A percentile compares a stretch with the other conserved stretches of the same genome.
phyloP scores from a whole-genome alignment of 2,329 filamentous ascomycete species.

The Venturia effusa region DNA sequence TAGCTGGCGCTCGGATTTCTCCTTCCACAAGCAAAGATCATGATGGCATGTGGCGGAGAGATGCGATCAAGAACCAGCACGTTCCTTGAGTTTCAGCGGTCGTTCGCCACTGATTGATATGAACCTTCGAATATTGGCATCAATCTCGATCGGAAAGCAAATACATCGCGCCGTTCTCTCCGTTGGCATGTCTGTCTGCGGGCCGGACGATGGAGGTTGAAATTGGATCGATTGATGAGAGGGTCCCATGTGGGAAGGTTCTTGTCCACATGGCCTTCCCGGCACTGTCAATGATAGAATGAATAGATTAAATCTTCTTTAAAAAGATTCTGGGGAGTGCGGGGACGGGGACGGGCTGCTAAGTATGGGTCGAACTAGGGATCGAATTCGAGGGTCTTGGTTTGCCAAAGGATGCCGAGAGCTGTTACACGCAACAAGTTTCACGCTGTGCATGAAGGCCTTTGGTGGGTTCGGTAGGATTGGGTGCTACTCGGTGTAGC shows the following conservation, averaged over 20 bases:
- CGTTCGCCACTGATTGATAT: neutral
- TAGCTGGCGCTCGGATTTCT: neutral
- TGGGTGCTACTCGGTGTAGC: neutral
- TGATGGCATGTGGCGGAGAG: neutral
- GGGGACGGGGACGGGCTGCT: neutral
- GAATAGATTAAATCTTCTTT: neutral
- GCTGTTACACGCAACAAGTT: neutral
- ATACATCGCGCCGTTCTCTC: neutral
- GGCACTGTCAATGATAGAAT: neutral
- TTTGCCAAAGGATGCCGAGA: neutral
- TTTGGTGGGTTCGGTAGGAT: neutral
- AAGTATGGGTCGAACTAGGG: neutral
- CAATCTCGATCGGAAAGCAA: neutral
- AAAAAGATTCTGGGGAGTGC: slow-evolving; percentile 5
- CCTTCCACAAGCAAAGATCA: neutral
- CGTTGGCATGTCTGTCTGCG: neutral
- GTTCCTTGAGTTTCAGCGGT: neutral
- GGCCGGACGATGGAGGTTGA: neutral
- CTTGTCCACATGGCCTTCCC: neutral
- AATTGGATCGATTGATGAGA: neutral
- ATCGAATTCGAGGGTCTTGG: neutral
- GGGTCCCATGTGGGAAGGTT: neutral
- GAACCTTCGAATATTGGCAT: neutral
- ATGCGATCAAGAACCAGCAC: neutral
- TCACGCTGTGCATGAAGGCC: neutral